A percentile compares a stretch with the other conserved stretches of the same genome.
These are phyloP conservation scores for Coleophoma eucalyptorum DNA, from an alignment of 2,329 filamentous ascomycete genomes.

Conservation along the genomic window DNA sequence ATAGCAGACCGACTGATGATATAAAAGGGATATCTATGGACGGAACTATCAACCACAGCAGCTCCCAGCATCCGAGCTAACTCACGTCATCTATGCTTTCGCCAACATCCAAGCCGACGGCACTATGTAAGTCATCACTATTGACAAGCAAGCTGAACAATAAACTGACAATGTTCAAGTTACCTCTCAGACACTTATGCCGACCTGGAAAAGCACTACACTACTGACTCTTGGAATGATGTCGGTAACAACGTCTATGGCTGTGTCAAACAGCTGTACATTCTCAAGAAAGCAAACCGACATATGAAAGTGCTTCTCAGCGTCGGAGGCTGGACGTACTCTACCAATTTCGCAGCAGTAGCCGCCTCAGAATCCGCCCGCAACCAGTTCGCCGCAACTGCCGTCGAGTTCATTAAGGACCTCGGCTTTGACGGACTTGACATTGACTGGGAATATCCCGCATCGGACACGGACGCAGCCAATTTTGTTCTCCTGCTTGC, in stretches of 20 bases:
- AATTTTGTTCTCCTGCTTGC: constrained; percentile 24
- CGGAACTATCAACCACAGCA: constrained; percentile 69
- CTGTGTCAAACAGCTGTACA: constrained; percentile 73
- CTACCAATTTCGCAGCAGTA: constrained; percentile 65
- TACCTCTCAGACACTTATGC: constrained; percentile 66
- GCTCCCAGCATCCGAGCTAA: constrained; percentile 66
- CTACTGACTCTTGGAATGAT: constrained; percentile 67
- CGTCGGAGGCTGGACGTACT: constrained; percentile 86
- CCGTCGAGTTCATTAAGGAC: constrained; percentile 12
- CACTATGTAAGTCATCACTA: constrained; percentile 53
- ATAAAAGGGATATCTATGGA: constrained; percentile 63
- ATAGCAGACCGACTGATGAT: not conserved
- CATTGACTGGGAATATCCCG: constrained; percentile 19
- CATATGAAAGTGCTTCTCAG: constrained; percentile 74
- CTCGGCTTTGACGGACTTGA: constrained; percentile 18
- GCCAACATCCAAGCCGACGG: constrained; percentile 70
- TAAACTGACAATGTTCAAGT: constrained; percentile 35
- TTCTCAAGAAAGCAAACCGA: constrained; percentile 74
- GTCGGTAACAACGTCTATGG: constrained; percentile 73
- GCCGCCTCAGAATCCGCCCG: constrained; percentile 51
- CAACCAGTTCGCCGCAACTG: constrained; percentile 10
- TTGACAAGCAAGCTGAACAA: constrained; percentile 45
- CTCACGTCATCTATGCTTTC: constrained; percentile 78
- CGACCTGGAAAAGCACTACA: constrained; percentile 73
- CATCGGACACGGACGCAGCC: constrained; percentile 6